Evolutionary conservation across 192 early-diverging fungal species (phyloP), one percentile per base, ranked within the genome.

Genomic region (Backusella sp.): DNA sequence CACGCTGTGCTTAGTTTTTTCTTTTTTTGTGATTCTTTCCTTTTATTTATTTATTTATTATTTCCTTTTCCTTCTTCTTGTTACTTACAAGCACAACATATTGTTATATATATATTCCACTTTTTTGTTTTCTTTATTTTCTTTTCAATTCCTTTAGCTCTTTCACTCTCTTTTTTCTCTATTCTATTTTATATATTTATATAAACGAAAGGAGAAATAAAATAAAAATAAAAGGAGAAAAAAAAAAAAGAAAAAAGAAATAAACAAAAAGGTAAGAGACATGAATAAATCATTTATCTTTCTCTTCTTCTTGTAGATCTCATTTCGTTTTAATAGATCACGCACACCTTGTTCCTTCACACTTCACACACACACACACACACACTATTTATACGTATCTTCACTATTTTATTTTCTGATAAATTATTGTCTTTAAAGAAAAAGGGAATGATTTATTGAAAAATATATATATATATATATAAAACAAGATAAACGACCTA

Each of bases 11-110:
- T 62, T 62, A 62, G 56, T 62, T 56, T 12, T 62, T 62, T 62
- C 56, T 62, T 62, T 62, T 62, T 62, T 28, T 62, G 56, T 62
- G 46, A 49, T 49, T 49, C 46, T 49, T 49, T 49, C 26, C 56
- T 62, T 56, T 62, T 59, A 21, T 59, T 59, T 59, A 26, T 59
- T 59, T 59, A 59, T 59, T 28, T 62, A 28, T 28, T 62, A 23
- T 62, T 62, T 62, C 56, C 56, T 26, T 28, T 62, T 62, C 12
- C 26, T 62, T 62, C 21, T 28, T 62, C 56, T 62, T 62, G 56
- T 62, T 62, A 62, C 46, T 62, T 28, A 62, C 56, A 62, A 62
- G 56, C 56, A 28, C 56, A 49, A 49, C 46, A 49, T 6, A 6
- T 49, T 49, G 6, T 49, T 28, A 28, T 26, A n/a, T 62, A 62